Percentiles rank a stretch among this genome's conserved stretches.
Evolutionary conservation across 2,329 filamentous ascomycete genomes (phyloP).

Genomic region (Aspergillus neotritici): DNA sequence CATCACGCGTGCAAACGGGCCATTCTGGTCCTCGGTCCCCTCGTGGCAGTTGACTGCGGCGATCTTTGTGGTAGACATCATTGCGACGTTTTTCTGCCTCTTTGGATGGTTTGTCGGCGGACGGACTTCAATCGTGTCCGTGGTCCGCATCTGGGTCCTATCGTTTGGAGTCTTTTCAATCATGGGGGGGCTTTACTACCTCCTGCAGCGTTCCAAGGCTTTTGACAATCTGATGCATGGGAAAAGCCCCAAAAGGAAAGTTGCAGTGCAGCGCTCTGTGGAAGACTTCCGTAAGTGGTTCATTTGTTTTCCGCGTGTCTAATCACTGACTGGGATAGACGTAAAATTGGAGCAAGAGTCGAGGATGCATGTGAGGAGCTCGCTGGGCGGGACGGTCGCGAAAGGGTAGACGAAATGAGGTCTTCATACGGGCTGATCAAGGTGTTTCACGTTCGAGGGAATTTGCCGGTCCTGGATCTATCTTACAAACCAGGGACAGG

Average conservation of each 20-base stretch:
- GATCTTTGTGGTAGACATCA: conserved; percentile 72
- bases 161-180: conserved; percentile 84
- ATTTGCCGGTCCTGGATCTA: too few relatives aligned
- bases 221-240: conserved; percentile 95
- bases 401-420: not conserved
- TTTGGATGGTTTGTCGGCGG: conserved; percentile 74
- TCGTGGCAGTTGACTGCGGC: conserved; percentile 78
- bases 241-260: conserved; percentile 70
- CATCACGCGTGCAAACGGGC: conserved; percentile 87
- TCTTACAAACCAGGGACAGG: too few relatives aligned
- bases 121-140: conserved; percentile 70
- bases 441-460: too few relatives aligned
- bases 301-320: conserved; percentile 2
- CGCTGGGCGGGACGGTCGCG: conserved; percentile 2
- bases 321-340: conserved; percentile 52
- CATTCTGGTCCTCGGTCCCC: conserved; percentile 84
- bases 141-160: conserved; percentile 87
- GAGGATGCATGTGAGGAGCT: conserved; percentile 80
- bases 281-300: conserved; percentile 77
- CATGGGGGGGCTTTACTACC: conserved; percentile 72
- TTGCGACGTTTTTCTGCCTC: conserved; percentile 79
- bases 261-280: conserved; percentile 72
- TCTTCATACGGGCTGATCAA: not conserved
- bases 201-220: conserved; percentile 71
- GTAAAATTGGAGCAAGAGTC: conserved; percentile 86